phyloP scores from a whole-genome alignment of 192 early-diverging fungal species.

The Piromyces finnis region DNA sequence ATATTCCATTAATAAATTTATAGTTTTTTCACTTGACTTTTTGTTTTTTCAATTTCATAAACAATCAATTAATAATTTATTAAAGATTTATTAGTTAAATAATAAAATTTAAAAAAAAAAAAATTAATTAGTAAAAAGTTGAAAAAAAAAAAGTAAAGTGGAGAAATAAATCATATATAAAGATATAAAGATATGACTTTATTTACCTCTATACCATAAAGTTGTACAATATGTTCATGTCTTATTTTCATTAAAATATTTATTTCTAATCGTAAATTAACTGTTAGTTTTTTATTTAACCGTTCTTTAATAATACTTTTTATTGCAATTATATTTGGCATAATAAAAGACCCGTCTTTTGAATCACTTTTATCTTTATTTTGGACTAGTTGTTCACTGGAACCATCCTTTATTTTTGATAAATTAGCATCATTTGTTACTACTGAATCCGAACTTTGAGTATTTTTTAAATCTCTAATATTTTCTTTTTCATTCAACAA shows the following conservation, averaged over 20 bases:
- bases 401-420: no score
- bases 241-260: conserved; percentile 68
- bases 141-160: no score
- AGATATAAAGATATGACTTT: no score
- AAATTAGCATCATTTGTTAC: no score
- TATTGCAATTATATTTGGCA: background rate
- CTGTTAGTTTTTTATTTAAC: conserved; percentile 70
- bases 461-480: background rate
- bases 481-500: background rate
- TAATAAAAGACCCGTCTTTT: background rate
- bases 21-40: conserved; percentile 51
- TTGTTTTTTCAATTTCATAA: no score
- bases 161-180: background rate
- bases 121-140: no score
- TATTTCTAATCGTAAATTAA: conserved; percentile 93
- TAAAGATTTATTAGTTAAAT: no score
- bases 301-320: background rate
- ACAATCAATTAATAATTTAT: no score
- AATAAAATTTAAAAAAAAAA: no score
- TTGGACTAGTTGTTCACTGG: no score
- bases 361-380: background rate
- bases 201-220: conserved; percentile 70
- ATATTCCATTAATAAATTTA: conserved; percentile 95
- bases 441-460: no score
- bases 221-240: conserved; percentile 73